phyloP scores from a whole-genome alignment of 176 grass and related monocot genomes.

The Musa troglodytarum region DNA sequence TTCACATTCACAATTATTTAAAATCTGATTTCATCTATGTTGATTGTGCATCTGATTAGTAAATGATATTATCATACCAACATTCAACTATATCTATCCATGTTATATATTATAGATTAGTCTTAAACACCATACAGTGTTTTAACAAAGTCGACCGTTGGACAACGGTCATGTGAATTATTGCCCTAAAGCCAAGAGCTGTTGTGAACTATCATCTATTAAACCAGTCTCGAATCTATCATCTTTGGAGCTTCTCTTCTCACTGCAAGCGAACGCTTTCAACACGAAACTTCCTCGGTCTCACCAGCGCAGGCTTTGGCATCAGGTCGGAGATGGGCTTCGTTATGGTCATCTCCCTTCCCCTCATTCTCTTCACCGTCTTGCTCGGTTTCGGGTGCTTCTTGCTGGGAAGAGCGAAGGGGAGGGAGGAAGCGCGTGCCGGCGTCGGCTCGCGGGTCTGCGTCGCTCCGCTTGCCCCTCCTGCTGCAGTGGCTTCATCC shows the following conservation, averaged over 20 bases:
- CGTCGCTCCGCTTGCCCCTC: not conserved
- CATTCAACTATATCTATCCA: too few species aligned
- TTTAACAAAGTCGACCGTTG: not conserved
- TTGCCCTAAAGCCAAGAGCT: not conserved
- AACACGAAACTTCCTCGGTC: not conserved
- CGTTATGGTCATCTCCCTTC: constrained; percentile 8
- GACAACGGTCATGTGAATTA: not conserved
- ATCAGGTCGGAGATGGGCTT: not conserved
- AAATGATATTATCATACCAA: too few species aligned
- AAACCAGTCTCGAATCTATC: not conserved
- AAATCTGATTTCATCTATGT: too few species aligned
- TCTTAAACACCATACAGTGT: too few species aligned
- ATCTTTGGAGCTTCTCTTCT: not conserved
- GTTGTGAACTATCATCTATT: not conserved
- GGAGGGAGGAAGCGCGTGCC: not conserved
- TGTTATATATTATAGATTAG: too few species aligned
- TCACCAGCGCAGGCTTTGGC: not conserved
- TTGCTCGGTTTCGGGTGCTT: constrained; percentile 18
- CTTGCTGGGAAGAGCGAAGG: constrained; percentile 4
- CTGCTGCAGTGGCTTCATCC: not conserved
- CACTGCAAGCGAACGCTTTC: not conserved
- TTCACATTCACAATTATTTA: too few species aligned
- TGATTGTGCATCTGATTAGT: too few species aligned
- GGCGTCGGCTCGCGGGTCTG: not conserved
- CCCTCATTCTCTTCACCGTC: constrained; percentile 6